phyloP scores from a whole-genome alignment of 2,329 filamentous ascomycete genomes.

The Ophiostoma ulmi region DNA sequence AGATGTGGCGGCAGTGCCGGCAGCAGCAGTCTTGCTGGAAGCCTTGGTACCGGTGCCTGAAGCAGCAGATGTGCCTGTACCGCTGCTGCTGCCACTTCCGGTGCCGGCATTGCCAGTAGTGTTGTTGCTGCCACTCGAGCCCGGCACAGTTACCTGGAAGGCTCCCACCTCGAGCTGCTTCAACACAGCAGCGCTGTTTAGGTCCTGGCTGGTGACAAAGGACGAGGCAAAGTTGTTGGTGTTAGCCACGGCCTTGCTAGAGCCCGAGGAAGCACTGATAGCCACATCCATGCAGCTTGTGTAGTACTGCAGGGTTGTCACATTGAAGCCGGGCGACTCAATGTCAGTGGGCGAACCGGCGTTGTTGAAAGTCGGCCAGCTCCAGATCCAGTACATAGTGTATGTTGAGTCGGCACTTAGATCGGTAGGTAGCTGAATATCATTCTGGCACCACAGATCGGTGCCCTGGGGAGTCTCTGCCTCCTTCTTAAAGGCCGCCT shows the following conservation, averaged over 20 bases:
- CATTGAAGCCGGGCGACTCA: constrained; percentile 34
- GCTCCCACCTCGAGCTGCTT: constrained; percentile 41
- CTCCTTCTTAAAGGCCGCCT: constrained; percentile 47
- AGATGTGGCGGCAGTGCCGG: not conserved
- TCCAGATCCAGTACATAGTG: constrained; percentile 95
- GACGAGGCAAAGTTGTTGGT: constrained; percentile 25
- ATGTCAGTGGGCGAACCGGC: constrained; percentile 32
- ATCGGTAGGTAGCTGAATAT: constrained; percentile 68
- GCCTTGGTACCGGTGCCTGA: not conserved
- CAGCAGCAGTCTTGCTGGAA: not conserved
- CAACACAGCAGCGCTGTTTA: constrained; percentile 42
- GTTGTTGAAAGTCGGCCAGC: constrained; percentile 65
- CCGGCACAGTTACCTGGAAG: constrained; percentile 42
- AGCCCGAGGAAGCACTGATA: constrained; percentile 19
- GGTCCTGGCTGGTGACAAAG: constrained; percentile 38
- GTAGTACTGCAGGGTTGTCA: constrained; percentile 38
- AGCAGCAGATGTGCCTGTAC: not conserved
- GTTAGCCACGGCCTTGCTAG: constrained; percentile 19
- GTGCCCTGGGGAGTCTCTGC: constrained; percentile 49
- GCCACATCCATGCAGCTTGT: constrained; percentile 42
- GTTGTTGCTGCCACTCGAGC: constrained; percentile 18
- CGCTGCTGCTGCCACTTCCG: not conserved
- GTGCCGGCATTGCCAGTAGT: not conserved
- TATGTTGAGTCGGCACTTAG: constrained; percentile 59
- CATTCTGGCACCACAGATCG: constrained; percentile 73